Evolutionary conservation across 2,329 filamentous ascomycete species (phyloP), one percentile per base, ranked within the genome.

Genomic region (Trichoderma lentiforme): DNA sequence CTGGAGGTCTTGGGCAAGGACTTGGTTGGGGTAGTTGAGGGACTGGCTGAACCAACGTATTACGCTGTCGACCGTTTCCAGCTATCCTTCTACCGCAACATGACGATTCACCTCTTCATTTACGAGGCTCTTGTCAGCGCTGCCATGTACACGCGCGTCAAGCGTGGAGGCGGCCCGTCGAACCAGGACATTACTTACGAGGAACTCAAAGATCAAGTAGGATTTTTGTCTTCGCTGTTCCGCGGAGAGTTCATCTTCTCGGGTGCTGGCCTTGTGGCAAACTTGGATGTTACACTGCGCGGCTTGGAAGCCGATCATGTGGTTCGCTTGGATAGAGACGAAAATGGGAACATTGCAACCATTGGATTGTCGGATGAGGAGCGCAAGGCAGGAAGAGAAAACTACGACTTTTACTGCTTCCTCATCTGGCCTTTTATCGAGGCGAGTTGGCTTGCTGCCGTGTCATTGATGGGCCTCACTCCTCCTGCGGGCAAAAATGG

Each of bases 331-430:
- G 88, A 89, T 12, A 86, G 90, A 15, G 83, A 88, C 47, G 82
- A 85, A 0, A 82, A 85, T 6, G 86, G 85, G 0, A 85, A 87
- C 0, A 87, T 94, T n/a, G 84, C 84, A 1, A 89, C 84, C 70
- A 84, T 98, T 47, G 93, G 94, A 5, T 85, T 99, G 8, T 91
- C 92, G 21, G 89, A 92, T 6, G 83, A 87, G 3, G 96, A 99
- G 81, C 88, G 95, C 21, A 86, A 87, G 34, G 90, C 88, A 7
- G 96, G 96, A 1, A 86, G 95, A 47, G 96, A 99, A 81, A 98
- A 98, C 77, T 99, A 93, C 78, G 96, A 99, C 79, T 99, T 99
- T 82, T 98, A 98, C 83, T 98, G 95, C 83, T 99, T 98, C 86
- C 84, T 99, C 24, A 94, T 99, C 74, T 99, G 96, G 96, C 96